These are phyloP conservation scores for Phialemonium atrogriseum DNA, from an alignment of 2,329 filamentous ascomycete species.

Conservation along the genomic window DNA sequence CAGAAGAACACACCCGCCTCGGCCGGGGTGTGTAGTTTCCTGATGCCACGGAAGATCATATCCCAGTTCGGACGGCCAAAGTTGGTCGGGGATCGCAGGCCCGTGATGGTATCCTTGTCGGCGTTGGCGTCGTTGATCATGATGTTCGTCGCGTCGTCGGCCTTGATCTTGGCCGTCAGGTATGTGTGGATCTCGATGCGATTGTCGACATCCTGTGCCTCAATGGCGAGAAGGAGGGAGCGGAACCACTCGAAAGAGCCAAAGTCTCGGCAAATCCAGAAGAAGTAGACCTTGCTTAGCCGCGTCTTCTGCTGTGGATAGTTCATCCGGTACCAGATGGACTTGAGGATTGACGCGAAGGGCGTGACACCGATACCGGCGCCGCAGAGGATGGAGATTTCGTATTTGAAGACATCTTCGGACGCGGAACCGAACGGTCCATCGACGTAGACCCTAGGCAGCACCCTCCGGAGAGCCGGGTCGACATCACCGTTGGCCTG, in stretches of 20 bases:
- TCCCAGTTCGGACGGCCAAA: constrained; percentile 86
- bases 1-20: constrained; percentile 81
- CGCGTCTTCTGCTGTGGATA: constrained; percentile 73
- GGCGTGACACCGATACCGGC: constrained; percentile 82
- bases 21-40: constrained; percentile 66
- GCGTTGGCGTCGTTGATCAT: constrained; percentile 87
- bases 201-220: constrained; percentile 76
- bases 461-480: constrained; percentile 61
- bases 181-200: constrained; percentile 87
- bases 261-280: constrained; percentile 87
- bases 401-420: constrained; percentile 85
- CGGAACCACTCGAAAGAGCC: constrained; percentile 87
- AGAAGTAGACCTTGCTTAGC: constrained; percentile 82
- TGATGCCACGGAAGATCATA: constrained; percentile 77
- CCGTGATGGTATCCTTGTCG: constrained; percentile 78
- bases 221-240: constrained; percentile 73
- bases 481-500: constrained; percentile 53
- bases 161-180: constrained; percentile 78
- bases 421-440: constrained; percentile 81
- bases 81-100: constrained; percentile 73
- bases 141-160: constrained; percentile 80
- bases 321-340: constrained; percentile 91
- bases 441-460: constrained; percentile 75
- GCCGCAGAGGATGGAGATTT: constrained; percentile 69
- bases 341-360: constrained; percentile 80